phyloP scores from a whole-genome alignment of 805 yeast species.

The Ogataea neopini region DNA sequence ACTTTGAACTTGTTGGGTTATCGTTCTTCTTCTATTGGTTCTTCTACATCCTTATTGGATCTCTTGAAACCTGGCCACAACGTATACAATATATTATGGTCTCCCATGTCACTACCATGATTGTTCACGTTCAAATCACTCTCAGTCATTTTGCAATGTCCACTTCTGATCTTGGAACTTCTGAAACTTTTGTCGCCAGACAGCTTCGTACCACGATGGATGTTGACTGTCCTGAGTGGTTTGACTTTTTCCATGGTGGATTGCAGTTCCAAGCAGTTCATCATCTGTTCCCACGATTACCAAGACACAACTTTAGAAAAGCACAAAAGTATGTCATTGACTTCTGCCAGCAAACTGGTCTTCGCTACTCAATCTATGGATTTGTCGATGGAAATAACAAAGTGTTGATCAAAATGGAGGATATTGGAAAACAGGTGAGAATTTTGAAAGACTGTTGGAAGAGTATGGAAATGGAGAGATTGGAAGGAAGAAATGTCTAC shows the following conservation, averaged over 20 bases:
- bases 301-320: conserved; percentile 80
- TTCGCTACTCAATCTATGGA: conserved; percentile 81
- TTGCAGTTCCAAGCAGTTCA: conserved; percentile 90
- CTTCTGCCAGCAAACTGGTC: conserved; percentile 75
- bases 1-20: conserved; percentile 72
- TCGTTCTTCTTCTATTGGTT: conserved; percentile 78
- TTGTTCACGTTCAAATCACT: conserved; percentile 92
- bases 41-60: conserved; percentile 61
- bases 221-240: conserved; percentile 91
- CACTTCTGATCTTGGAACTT: conserved; percentile 78
- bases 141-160: conserved; percentile 93
- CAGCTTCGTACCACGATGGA: conserved; percentile 93
- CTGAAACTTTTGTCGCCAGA: conserved; percentile 76
- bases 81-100: conserved; percentile 64
- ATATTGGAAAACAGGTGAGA: conserved; percentile 76
- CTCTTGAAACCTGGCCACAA: conserved; percentile 53
- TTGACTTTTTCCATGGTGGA: conserved; percentile 90
- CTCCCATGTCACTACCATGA: conserved; percentile 80
- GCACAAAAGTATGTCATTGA: conserved; percentile 72
- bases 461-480: conserved; percentile 56
- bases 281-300: conserved; percentile 85
- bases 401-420: conserved; percentile 68
- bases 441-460: conserved; percentile 74
- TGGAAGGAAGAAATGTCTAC: conserved; percentile 30
- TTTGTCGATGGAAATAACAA: conserved; percentile 74